Evolutionary conservation across 2,329 filamentous ascomycete genomes (phyloP), one percentile per base, ranked within the genome.

Genomic region (Pestalotiopsis sp.): DNA sequence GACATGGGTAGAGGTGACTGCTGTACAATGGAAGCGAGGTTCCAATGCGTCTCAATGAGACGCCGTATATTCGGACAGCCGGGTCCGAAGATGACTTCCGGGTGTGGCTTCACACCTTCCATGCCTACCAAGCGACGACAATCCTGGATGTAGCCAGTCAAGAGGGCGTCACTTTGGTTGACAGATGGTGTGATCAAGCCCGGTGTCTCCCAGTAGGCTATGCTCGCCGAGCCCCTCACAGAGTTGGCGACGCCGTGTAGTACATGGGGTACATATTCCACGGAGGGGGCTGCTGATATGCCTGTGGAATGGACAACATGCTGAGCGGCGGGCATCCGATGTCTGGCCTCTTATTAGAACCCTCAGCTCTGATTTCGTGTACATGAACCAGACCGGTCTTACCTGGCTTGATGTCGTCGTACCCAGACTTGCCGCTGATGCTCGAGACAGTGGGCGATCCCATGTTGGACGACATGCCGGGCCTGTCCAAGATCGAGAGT

Each of bases 401-500:
- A 80, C 79, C 75, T 70, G 77, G 70, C 70, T 76, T 80, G 68
- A 77, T 71, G 58, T 77, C 75, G 17, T 80, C 79, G 65, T 78
- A 80, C 13, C 75, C 75, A 17, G 80, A 77, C 71, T 81, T 79
- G 65, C 77, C 72, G 64, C 76, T 74, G 12, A 75, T 71, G 58
- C 74, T 75, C 13, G 77, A 74, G 70, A 76, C 73, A 38, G 78
- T 74, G 52, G 77, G 77, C 52, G 80, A 77, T 72, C 74, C 73
- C 70, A 77, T 72, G 58, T 70, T 69, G 5, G 75, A 73, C 2
- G 77, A 73, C 25, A 79, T 68, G 64, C 74, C 76, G 4, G 74
- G 70, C 45, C 74, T 72, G 64, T 81, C 80, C 60, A 85, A 76
- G 75, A 86, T 82, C 57, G 80, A 75, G 17, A 85, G 84, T 23